A percentile compares a stretch with the other conserved stretches of the same genome.
Conservation (phyloP, 306 rosid genomes). For the Styphnolobium japonicum region DNA sequence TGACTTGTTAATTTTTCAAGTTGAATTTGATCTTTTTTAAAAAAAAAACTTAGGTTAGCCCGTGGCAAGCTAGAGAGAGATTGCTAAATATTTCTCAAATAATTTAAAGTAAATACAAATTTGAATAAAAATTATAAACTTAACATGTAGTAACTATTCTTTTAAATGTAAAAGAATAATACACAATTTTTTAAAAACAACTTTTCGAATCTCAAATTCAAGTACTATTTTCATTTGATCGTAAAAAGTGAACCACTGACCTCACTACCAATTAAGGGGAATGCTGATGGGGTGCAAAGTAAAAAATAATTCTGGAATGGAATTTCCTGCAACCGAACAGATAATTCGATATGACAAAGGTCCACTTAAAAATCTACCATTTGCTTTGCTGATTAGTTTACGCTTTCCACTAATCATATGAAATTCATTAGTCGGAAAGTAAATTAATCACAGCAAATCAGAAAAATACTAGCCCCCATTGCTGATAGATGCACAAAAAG, state of each 20-base stretch:
- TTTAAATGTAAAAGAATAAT: too few species aligned
- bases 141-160: background rate
- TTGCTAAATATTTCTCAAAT: background rate
- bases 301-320: background rate
- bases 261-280: too few species aligned
- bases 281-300: background rate
- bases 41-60: too few species aligned
- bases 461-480: background rate
- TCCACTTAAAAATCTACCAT: background rate
- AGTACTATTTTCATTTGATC: too few species aligned
- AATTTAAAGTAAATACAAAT: background rate
- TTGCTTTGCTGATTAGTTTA: background rate
- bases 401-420: conserved; percentile 10
- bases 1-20: too few species aligned
- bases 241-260: too few species aligned
- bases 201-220: too few species aligned
- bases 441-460: background rate
- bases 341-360: background rate
- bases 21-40: too few species aligned
- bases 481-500: too few species aligned
- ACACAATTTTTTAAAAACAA: too few species aligned
- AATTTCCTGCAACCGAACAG: background rate
- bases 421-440: background rate
- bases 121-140: background rate
- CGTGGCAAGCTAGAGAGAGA: too few species aligned